Conservation (phyloP, 202 grass and related monocot genomes). For the Dendrocalamus latiflorus region DNA sequence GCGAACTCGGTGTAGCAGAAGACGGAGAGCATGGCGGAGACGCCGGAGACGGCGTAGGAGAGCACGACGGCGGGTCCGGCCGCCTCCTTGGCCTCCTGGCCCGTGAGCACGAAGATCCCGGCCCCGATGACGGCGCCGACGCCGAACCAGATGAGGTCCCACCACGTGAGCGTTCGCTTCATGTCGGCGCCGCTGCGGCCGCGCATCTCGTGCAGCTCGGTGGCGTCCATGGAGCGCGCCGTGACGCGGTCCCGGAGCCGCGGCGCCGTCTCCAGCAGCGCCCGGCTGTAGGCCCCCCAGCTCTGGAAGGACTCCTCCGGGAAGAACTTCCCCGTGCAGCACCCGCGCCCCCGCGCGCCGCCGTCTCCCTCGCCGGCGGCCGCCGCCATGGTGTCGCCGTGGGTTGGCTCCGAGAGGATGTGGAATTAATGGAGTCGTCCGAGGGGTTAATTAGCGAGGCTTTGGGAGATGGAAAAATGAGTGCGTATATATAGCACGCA, state of each 20-base stretch:
- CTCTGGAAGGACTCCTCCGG: slow-evolving; percentile 64
- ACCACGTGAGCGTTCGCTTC: slow-evolving; percentile 60
- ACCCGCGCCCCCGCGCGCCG: not conserved
- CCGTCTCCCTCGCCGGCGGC: not conserved
- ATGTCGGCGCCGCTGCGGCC: slow-evolving; percentile 60
- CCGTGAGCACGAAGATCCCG: slow-evolving; percentile 88
- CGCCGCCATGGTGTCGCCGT: not conserved
- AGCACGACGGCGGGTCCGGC: slow-evolving; percentile 70
- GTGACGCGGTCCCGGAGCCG: slow-evolving; percentile 48
- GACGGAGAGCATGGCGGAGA: slow-evolving; percentile 97
- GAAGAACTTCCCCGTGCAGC: slow-evolving; percentile 36
- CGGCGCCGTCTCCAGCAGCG: slow-evolving; percentile 45
- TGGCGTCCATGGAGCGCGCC: slow-evolving; percentile 40
- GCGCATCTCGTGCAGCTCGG: slow-evolving; percentile 60
- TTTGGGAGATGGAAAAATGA: not conserved
- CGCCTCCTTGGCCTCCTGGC: slow-evolving; percentile 44
- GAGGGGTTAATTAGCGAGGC: too few relatives aligned
- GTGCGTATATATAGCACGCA: too few relatives aligned
- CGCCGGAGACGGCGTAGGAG: slow-evolving; percentile 77
- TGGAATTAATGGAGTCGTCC: too few relatives aligned
- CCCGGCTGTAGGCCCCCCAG: slow-evolving; percentile 52
- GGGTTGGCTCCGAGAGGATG: not conserved
- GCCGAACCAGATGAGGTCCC: slow-evolving; percentile 80
- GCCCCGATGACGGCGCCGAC: slow-evolving; percentile 82
- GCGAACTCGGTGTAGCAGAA: slow-evolving; percentile 99